Base-by-base conservation (phyloP, 176 grass and related monocot species). In the Stipa capillata region DNA sequence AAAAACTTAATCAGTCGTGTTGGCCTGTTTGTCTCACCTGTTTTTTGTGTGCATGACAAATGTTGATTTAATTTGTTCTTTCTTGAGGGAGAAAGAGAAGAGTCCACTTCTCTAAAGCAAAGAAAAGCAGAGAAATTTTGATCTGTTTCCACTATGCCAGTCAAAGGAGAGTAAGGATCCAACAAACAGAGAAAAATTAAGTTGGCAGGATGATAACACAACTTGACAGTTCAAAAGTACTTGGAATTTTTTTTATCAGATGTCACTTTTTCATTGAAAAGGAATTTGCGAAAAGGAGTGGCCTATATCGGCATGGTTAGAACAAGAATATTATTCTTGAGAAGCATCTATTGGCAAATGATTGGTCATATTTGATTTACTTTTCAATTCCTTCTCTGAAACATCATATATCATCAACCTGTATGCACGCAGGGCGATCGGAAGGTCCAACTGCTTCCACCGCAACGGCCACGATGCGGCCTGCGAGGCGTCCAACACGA, bases 381-480 rank as follows among this genome's bases (percentile, higher is more conserved):
- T 20, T 14, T 54, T 64, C 39, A 0, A 8, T 15, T 80, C 4
- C 5, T 17, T 36, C 36, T 60, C 41, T 37, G 34, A 23, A 20
- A n/a, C n/a, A n/a, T n/a, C n/a, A n/a, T 14, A 18, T 58, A 23
- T 80, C 0, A 57, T 33, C 4, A 34, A 24, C 6, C 27, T 23
- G 39, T 21, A 15, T 39, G 35, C 6, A 18, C 78, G 29, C 67
- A 97, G 95, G 57, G 95, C 95, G 7, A 75, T 97, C 55, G 90
- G 82, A 12, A 51, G 62, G 44, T 97, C 95, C 24, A 85, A 98
- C 42, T 98, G 95, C 69, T 98, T 89, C 84, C 92, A 98, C 63
- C 47, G 37, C 2, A 64, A 87, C 0, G 95, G 95, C 2, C 92
- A 94, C 32, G 20, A 48, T 0, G 87, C 80, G 0, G 1, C 4